Percentiles rank a stretch among this genome's conserved stretches.
These are phyloP conservation scores for Pseudozyma tsukubaensis DNA, from an alignment of 1,284 basidiomycete genomes.

Conservation along the genomic window DNA sequence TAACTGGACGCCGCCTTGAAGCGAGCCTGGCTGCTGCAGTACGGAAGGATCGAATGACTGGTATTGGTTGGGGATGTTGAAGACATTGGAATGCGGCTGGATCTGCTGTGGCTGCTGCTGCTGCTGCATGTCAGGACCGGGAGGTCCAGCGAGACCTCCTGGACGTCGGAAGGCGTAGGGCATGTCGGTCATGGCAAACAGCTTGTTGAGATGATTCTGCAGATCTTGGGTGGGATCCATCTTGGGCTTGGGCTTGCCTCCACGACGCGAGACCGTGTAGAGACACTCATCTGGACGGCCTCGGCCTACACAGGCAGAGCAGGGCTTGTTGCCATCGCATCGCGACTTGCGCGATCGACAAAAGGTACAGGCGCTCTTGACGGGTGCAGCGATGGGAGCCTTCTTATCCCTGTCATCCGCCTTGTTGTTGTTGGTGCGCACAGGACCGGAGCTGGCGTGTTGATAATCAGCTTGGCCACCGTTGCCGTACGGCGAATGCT, in stretches of 20 bases:
- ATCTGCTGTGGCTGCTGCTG: slow-evolving; percentile 17
- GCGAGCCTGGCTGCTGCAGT: slow-evolving; percentile 20
- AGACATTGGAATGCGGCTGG: slow-evolving; percentile 31
- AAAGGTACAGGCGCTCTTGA: slow-evolving; percentile 58
- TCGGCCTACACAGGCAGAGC: slow-evolving; percentile 55
- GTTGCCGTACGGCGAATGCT: slow-evolving; percentile 22
- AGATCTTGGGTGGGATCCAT: slow-evolving; percentile 43
- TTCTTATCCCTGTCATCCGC: slow-evolving; percentile 43
- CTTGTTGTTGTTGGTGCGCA: slow-evolving; percentile 34
- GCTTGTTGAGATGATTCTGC: slow-evolving; percentile 56
- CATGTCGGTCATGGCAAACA: slow-evolving; percentile 58
- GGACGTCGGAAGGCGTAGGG: slow-evolving; percentile 56
- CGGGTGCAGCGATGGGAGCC: slow-evolving; percentile 54
- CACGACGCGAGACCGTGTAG: slow-evolving; percentile 61
- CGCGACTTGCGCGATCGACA: slow-evolving; percentile 61
- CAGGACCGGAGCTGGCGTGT: slow-evolving; percentile 25
- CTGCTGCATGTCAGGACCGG: slow-evolving; percentile 15
- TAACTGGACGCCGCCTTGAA: slow-evolving; percentile 8
- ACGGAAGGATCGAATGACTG: slow-evolving; percentile 32
- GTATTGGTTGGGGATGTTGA: slow-evolving; percentile 30
- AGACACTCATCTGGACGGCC: slow-evolving; percentile 57
- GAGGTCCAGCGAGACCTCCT: slow-evolving; percentile 41
- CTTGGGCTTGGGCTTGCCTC: slow-evolving; percentile 64
- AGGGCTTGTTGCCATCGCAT: slow-evolving; percentile 63
- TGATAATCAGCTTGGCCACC: slow-evolving; percentile 17